Conservation (phyloP, 1,139 yeast genomes). For the Kodamaea sp. region DNA sequence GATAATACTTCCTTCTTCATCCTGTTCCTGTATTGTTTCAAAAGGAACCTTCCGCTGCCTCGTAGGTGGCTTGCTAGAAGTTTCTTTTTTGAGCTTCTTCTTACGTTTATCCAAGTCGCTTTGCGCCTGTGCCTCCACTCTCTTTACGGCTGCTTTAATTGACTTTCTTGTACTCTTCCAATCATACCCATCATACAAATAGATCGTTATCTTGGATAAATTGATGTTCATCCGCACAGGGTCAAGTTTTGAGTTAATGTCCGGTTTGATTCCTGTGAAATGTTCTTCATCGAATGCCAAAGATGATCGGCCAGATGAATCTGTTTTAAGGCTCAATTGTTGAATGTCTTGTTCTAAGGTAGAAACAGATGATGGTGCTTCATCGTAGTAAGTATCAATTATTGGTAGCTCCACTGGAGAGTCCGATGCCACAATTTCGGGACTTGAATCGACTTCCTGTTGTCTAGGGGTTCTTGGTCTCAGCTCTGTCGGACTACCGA, state of each 20-base stretch:
- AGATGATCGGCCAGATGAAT: slow-evolving; percentile 4
- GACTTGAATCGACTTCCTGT: not conserved
- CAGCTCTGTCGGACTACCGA: slow-evolving; percentile 10
- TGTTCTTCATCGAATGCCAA: slow-evolving; percentile 45
- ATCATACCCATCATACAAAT: slow-evolving; percentile 87
- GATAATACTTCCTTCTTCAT: slow-evolving; percentile 2
- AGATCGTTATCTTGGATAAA: slow-evolving; percentile 46
- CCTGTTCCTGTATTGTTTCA: slow-evolving; percentile 3
- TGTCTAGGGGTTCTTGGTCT: not conserved
- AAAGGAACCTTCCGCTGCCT: not conserved
- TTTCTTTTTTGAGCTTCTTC: slow-evolving; percentile 14
- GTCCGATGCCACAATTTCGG: not conserved
- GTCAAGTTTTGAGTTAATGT: slow-evolving; percentile 11
- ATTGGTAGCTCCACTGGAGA: slow-evolving; percentile 9
- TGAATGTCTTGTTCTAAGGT: slow-evolving; percentile 7
- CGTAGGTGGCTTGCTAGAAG: not conserved
- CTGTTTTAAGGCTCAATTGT: slow-evolving; percentile 3
- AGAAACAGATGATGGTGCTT: slow-evolving; percentile 2
- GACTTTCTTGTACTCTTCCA: slow-evolving; percentile 78
- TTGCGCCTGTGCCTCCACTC: slow-evolving; percentile 53
- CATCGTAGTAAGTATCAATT: slow-evolving; percentile 27
- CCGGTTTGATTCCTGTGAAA: slow-evolving; percentile 27
- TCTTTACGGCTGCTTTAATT: slow-evolving; percentile 62
- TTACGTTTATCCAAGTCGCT: slow-evolving; percentile 17
- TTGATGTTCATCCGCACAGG: slow-evolving; percentile 37